Evolutionary conservation across 2,329 filamentous ascomycete genomes (phyloP), one percentile per base, ranked within the genome.

Genomic region (Akanthomyces uredinophilus): DNA sequence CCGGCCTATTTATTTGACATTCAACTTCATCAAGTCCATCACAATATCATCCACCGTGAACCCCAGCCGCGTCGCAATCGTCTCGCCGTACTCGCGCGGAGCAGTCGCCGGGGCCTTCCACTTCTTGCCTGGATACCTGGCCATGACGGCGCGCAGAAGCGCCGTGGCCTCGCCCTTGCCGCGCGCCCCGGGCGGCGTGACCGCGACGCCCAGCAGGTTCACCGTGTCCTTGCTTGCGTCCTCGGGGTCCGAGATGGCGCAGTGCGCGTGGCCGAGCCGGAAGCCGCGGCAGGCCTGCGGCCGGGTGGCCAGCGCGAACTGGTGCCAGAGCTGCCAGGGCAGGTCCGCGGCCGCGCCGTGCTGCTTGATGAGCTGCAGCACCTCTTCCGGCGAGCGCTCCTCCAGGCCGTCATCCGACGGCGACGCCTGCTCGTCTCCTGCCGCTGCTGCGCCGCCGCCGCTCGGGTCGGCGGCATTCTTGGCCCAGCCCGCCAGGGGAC

Each of bases 121-220:
- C 56, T 63, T 66, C 64, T 57, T 66, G 27, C 52, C 61, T 22
- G 63, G 64, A 51, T 63, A 68, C 43, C 50, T 64, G 2, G 56
- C 64, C 64, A 68, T 60, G 35, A 69, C 55, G 2, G 67, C 65
- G 54, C 64, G 63, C 18, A 58, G 53, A 29, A 69, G 61, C 37
- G 60, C 51, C 54, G 52, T 65, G 7, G 64, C 67, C 35, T 66
- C 46, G 1, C 68, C 68, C 39, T 59, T 39, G 5, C 65, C 35
- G 32, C 68, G 60, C 41, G 52, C 61, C n/a, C 64, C 63, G 16
- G 64, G 62, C 2, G 66, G 66, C 22, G 63, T 62, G 2, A 69
- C 68, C 43, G 66, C 64, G 4, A 67, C 37, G 29, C 58, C 55
- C 22, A 51, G 54, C 32, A 69, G 16, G 10, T 35, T 52, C 6